A percentile compares a stretch with the other conserved stretches of the same genome.
These are phyloP conservation scores for Phytophthora fragariae DNA, from an alignment of 352 stramenopile genomes.

Conservation along the genomic window DNA sequence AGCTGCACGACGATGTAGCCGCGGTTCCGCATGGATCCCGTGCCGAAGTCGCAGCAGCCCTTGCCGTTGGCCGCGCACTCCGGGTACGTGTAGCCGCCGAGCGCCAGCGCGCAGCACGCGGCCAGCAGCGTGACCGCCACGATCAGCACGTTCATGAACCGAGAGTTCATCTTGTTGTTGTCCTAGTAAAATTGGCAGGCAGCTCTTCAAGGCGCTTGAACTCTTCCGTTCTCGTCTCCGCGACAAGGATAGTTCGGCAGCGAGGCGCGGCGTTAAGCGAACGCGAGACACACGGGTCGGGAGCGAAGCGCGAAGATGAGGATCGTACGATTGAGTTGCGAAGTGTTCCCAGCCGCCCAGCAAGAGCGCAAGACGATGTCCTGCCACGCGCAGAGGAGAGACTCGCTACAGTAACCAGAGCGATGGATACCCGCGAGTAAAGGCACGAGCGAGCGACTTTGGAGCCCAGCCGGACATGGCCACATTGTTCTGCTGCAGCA, in stretches of 20 bases:
- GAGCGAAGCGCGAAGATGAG: slow-evolving; percentile 10
- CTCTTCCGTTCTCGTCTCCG: background rate
- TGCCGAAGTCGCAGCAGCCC: slow-evolving; percentile 67
- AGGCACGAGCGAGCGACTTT: slow-evolving; percentile 10
- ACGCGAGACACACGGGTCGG: background rate
- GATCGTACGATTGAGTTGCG: slow-evolving; percentile 31
- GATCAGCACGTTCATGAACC: slow-evolving; percentile 31
- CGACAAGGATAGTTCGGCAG: slow-evolving; percentile 11
- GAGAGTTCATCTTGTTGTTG: slow-evolving; percentile 31
- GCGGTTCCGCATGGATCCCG: slow-evolving; percentile 61
- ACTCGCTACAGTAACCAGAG: background rate
- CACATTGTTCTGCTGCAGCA: slow-evolving; percentile 26
- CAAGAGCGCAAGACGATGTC: slow-evolving; percentile 26
- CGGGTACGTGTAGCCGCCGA: slow-evolving; percentile 56
- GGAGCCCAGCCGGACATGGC: slow-evolving; percentile 15
- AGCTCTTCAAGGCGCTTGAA: slow-evolving; percentile 12
- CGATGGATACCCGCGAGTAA: slow-evolving; percentile 18
- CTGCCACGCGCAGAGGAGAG: slow-evolving; percentile 12
- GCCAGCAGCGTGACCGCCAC: slow-evolving; percentile 36
- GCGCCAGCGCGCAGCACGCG: slow-evolving; percentile 32
- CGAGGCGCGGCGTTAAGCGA: background rate
- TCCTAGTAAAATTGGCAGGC: background rate
- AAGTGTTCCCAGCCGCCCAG: background rate
- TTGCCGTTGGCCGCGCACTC: slow-evolving; percentile 49
- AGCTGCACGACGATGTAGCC: slow-evolving; percentile 65